Conservation (phyloP, 2,329 filamentous ascomycete genomes). For the Cadophora malorum region DNA sequence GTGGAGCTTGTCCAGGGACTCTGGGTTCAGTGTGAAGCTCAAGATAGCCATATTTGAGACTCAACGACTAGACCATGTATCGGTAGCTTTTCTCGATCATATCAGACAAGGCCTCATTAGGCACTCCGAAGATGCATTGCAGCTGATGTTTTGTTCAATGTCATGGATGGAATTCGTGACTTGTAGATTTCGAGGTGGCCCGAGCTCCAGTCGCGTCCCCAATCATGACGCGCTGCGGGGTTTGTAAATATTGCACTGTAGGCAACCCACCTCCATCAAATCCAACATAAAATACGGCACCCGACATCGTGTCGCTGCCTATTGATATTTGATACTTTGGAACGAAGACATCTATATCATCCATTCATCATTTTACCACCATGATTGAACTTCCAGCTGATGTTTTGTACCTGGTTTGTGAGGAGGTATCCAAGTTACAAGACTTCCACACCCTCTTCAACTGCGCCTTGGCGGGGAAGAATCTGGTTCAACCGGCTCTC, state of each 20-base stretch:
- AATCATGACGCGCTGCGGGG: constrained; percentile 23
- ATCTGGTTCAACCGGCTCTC: constrained; percentile 64
- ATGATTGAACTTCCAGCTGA: constrained; percentile 30
- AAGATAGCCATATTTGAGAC: constrained; percentile 61
- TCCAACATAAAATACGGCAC: constrained; percentile 20
- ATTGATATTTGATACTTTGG: not conserved
- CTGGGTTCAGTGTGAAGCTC: constrained; percentile 75
- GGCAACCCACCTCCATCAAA: constrained; percentile 19
- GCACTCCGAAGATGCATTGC: not conserved
- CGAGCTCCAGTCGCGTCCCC: constrained; percentile 21
- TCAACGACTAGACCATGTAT: not conserved
- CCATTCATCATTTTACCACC: constrained; percentile 6
- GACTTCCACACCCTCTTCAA: constrained; percentile 68
- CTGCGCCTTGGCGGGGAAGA: constrained; percentile 61
- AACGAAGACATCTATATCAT: not conserved
- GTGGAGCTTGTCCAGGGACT: constrained; percentile 72
- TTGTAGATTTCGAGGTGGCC: constrained; percentile 10
- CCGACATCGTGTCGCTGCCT: constrained; percentile 4
- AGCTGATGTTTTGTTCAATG: not conserved
- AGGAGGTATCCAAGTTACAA: constrained; percentile 59
- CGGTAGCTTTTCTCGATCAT: not conserved
- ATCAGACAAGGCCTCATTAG: not conserved
- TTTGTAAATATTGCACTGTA: constrained; percentile 24
- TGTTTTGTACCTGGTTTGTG: constrained; percentile 47
- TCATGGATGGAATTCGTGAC: constrained; percentile 5